Evolutionary conservation across 495 filamentous ascomycete species (phyloP), one percentile per base, ranked within the genome.

Genomic region (Hyaloscypha variabilis): DNA sequence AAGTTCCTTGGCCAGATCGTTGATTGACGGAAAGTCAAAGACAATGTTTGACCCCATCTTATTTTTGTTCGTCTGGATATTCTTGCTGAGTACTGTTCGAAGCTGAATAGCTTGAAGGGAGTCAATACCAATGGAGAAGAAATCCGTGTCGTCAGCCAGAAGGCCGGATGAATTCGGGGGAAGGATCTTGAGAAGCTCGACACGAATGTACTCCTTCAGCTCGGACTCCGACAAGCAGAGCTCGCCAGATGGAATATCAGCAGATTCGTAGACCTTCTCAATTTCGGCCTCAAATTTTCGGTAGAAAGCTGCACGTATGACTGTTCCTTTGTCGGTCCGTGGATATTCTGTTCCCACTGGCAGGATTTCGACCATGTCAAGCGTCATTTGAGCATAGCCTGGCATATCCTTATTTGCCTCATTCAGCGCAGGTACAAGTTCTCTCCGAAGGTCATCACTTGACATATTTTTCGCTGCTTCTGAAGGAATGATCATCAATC

Each of bases 91-190:
- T 3, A 64, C 59, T 68, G 10, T 21, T 39, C 64, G 51, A 6
- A 64, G 50, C 14, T 50, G 65, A 19, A 87, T 81, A 0, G 83
- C 82, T 66, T 84, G 81, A 2, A 88, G 73, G 49, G 82, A 85
- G 62, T 87, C 84, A 6, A 86, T 65, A 6, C 85, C 85, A 8
- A 75, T 73, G 0, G 74, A 69, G 57, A 87, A 87, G 71, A 88
- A 81, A 62, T 85, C 80, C 5, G 76, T 71, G 0, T 79, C 67
- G 2, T 68, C 62, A 28, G 63, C 36, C 68, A 62, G 56, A 53
- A 63, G 51, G 52, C 49, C n/a, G 51, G 64, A 36, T 67, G 55
- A 17, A 26, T 36, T 19, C 58, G 25, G 26, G 39, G 46, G 30
- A 77, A 17, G 78, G 62, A 5, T 69, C 61, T 65, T 80, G 52